Conservation (phyloP, 495 filamentous ascomycete species). For the Aspergillus indologenus region DNA sequence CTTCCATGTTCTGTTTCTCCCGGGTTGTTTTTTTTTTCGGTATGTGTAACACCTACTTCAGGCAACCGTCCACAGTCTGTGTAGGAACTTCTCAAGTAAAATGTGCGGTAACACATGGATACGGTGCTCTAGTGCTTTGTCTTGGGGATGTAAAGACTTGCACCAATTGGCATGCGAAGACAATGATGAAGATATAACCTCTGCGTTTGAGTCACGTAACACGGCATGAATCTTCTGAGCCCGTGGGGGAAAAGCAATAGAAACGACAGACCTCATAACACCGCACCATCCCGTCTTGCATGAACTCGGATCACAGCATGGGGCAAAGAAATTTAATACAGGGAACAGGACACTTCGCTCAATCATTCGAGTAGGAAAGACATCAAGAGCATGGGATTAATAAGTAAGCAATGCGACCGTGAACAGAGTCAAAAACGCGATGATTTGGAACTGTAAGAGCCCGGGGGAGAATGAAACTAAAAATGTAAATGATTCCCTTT, state of each 20-base stretch:
- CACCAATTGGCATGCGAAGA: no score
- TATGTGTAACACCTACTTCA: no score
- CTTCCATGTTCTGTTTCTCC: no score
- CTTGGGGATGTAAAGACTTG: no score
- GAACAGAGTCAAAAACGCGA: neutral
- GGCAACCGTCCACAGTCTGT: no score
- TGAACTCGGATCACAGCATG: constrained; percentile 6
- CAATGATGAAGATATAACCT: neutral
- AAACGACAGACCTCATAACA: neutral
- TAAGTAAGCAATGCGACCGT: neutral
- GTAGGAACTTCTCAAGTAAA: no score
- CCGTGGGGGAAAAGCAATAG: neutral
- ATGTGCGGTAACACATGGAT: no score
- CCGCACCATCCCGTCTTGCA: neutral
- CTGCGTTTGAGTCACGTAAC: neutral
- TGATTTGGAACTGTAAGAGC: neutral
- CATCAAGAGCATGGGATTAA: neutral
- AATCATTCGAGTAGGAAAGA: neutral
- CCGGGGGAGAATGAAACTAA: neutral
- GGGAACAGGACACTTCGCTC: neutral
- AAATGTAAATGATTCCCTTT: neutral
- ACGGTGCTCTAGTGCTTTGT: no score
- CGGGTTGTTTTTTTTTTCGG: no score
- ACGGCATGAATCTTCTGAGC: neutral
- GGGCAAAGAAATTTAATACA: constrained; percentile 1